phyloP scores from a whole-genome alignment of 495 filamentous ascomycete species.

The Pseudevernia furfuracea region DNA sequence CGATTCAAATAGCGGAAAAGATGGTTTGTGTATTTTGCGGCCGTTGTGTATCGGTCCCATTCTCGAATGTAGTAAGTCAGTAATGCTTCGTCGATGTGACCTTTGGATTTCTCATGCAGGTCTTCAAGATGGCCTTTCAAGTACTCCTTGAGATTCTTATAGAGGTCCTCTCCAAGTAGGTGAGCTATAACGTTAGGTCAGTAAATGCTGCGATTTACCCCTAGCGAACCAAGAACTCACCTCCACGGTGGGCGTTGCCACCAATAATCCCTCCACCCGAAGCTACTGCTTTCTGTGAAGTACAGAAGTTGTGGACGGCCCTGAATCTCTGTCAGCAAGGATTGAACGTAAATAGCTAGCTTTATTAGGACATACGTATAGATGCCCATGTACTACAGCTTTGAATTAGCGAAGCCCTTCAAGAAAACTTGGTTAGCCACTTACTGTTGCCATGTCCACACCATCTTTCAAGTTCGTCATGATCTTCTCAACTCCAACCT shows the following conservation, averaged over 20 bases:
- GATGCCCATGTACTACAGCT: constrained; percentile 80
- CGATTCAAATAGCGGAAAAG: constrained; percentile 94
- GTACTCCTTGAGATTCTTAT: constrained; percentile 80
- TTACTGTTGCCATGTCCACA: constrained; percentile 81
- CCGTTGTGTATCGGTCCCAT: constrained; percentile 91
- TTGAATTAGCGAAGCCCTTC: constrained; percentile 28
- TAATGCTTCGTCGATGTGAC: constrained; percentile 81
- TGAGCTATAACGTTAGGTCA: constrained; percentile 54
- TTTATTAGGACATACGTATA: constrained; percentile 66
- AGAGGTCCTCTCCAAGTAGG: constrained; percentile 90
- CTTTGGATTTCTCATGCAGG: constrained; percentile 59
- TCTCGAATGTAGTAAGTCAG: constrained; percentile 93
- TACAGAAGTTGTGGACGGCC: constrained; percentile 98
- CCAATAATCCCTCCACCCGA: constrained; percentile 38
- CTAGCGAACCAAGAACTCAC: constrained; percentile 41
- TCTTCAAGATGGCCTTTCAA: constrained; percentile 63
- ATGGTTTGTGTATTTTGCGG: constrained; percentile 94
- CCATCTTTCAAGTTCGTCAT: constrained; percentile 88
- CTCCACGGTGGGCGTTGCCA: constrained; percentile 65
- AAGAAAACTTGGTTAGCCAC: constrained; percentile 29
- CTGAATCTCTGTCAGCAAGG: constrained; percentile 39
- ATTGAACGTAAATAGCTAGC: constrained; percentile 8
- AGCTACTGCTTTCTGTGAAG: constrained; percentile 82
- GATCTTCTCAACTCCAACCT: constrained; percentile 78
- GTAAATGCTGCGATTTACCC: constrained; percentile 20